These are phyloP conservation scores for Escovopsis weberi DNA, from an alignment of 2,329 filamentous ascomycete species.

Conservation along the genomic window DNA sequence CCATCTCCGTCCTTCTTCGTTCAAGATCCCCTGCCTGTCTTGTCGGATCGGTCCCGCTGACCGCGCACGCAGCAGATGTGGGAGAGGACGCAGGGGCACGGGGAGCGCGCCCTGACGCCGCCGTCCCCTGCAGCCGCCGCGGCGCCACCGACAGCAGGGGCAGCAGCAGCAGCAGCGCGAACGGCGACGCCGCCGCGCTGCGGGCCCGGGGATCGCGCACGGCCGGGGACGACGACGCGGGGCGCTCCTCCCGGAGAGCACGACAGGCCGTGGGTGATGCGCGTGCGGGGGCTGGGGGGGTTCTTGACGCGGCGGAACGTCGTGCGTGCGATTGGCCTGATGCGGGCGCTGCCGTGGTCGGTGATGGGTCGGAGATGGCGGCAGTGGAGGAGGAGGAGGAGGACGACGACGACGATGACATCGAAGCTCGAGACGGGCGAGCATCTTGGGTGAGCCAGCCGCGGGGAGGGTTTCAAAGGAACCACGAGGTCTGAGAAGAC, in stretches of 20 bases:
- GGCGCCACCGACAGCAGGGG: background rate
- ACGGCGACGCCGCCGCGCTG: no score
- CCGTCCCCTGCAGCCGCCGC: background rate
- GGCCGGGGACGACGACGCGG: no score
- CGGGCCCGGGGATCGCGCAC: no score
- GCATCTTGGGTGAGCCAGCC: no score
- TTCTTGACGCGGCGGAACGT: conserved; percentile 16
- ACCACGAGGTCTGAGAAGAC: no score
- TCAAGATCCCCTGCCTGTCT: no score
- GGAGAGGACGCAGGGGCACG: background rate
- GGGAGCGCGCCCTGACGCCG: background rate
- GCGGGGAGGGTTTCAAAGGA: no score
- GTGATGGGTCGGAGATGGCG: background rate
- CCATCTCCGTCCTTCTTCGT: no score
- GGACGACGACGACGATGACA: background rate
- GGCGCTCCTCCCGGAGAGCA: background rate
- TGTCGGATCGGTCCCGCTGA: no score
- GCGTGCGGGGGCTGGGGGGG: conserved; percentile 12
- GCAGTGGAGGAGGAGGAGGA: background rate
- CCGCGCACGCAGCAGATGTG: background rate
- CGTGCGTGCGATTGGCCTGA: conserved; percentile 17
- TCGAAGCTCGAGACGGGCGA: background rate
- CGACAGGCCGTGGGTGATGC: conserved; percentile 7
- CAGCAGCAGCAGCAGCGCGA: no score
- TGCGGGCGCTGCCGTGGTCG: conserved; percentile 13